Evolutionary conservation across 2,329 filamentous ascomycete genomes (phyloP), one percentile per base, ranked within the genome.

Genomic region (Colletotrichum zoysiae): DNA sequence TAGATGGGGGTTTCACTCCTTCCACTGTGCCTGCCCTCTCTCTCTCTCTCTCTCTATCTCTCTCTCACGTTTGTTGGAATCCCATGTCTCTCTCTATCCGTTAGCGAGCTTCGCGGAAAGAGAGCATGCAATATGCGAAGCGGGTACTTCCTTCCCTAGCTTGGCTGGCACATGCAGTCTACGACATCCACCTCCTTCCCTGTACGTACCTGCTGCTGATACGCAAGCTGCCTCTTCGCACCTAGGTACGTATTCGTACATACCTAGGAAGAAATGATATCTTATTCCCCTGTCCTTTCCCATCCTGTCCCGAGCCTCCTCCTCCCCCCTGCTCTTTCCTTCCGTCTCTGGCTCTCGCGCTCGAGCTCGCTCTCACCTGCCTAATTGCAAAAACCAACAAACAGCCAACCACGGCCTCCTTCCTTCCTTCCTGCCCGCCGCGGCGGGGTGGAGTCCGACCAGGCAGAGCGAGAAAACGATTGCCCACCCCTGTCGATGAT

Each of bases 401-500:
- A 53, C 42, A 9, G n/a, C 50, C 53, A 56, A 35, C 42, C 44
- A 48, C 55, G 14, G 16, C 48, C 20, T 16, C 12, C n/a, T 16
- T 51, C 48, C 5, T 51, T 51, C 12, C 48, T 51, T 8, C 12
- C 33, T 6, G 33, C 59, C 48, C n/a, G n/a, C n/a, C n/a, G n/a
- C n/a, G n/a, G 59, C 48, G 66, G 59, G 26, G 59, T 55, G 66
- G 59, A 48, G 26, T 38, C 57, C 35, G 18, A 20, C 48, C 18
- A 44, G 42, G 46, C 40, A 55, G 38, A 26, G 3, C 20, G 7
- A 14, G 20, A 55, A 55, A 35, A 20, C 16, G 14, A 55, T 30
- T 30, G 30, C 30, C 30, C 30, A 30, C 30, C 30, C 30, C 30
- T 30, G 30, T 30, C 30, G 30, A 53, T 71, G 69, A 71, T 69